Evolutionary conservation across 345 rosid genomes (phyloP), one percentile per base, ranked within the genome.

Genomic region (Camelina hispida): DNA sequence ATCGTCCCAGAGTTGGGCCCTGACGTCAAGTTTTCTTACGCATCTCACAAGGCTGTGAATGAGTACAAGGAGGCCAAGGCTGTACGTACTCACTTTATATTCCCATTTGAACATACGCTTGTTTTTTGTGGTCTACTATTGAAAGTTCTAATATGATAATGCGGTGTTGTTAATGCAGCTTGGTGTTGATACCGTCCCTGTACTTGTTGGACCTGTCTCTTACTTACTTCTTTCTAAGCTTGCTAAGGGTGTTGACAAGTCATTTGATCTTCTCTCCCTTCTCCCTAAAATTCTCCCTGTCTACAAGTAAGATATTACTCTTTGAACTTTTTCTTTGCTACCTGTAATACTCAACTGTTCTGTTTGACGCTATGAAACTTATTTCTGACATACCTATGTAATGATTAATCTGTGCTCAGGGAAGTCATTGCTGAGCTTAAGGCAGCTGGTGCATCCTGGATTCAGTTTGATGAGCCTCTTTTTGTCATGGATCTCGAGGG

Each of bases 1-100:
- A 94, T 94, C 56, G 97, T 94, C 70, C 97, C 98, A 35, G 98
- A 94, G 76, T 83, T 91, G 95, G 95, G 97, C 40, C 97, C 98
- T 47, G 91, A 90, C 12, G 96, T 90, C 66, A 87, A 86, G 16
- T 94, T 94, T 78, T 87, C 92, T 10, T 94, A 94, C 70, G 96
- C 97, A 25, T 94, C 95, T 51, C 98, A 94, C 92, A 94, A 91
- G 88, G 98, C 98, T 22, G 91, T 92, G 55, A 78, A 64, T 20
- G 98, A 94, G 74, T 94, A 88, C 83, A 90, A 88, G 91, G 98
- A 94, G 83, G 98, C 98, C 28, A 94, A 94, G 85, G 89, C 85
- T 69, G 98, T 94, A 84, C 20, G 91, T 83, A 14, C 23, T 28
- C 35, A 1, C 46, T 25, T 25, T n/a, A 32, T 46, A 35, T 48